Evolutionary conservation across 2,329 filamentous ascomycete species (phyloP), one percentile per base, ranked within the genome.

Genomic region (Calonectria pseudoturangicola): DNA sequence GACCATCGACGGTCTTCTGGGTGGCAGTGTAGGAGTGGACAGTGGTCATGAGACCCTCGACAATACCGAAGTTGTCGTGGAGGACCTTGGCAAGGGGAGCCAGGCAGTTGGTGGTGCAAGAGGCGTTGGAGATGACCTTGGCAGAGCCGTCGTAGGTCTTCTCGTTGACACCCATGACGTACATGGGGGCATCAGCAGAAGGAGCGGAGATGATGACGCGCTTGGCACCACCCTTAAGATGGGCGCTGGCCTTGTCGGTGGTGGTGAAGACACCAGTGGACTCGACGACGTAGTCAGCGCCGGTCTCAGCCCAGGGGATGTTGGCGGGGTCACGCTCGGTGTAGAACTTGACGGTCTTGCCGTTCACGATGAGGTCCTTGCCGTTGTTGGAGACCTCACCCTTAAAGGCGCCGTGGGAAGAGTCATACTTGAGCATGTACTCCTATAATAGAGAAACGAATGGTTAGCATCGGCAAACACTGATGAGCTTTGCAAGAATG

Each of bases 361-460:
- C 95, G 88, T 98, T 96, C 91, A 98, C 93, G 81, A 93, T 87
- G 80, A 99, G 92, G 86, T 93, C 91, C 82, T 90, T 92, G 81
- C 86, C 86, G 74, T 92, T 89, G 85, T 93, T 89, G 87, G 92
- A 87, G 87, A 98, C 92, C 74, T 93, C 93, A 82, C 96, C 96
- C 91, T 98, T 97, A 94, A 98, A 99, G 86, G 92, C 86, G 82
- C 97, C 97, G 92, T 99, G 97, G 87, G 94, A 95, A 82, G 94
- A 95, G 91, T 99, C 97, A 88, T 98, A 98, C 92, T 98, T 97
- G 89, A 99, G 94, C 97, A 98, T 98, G 93, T 98, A 98, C 85
- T 94, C 95, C 95, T 98, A 62, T n/a, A 30, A 50, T 73, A n/a
- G 39, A 48, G 68, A 68, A 45, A 50, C 54, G 64, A 70, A 13